Conservation (phyloP, 768 basidiomycete genomes). For the Kwoniella bestiolae region DNA sequence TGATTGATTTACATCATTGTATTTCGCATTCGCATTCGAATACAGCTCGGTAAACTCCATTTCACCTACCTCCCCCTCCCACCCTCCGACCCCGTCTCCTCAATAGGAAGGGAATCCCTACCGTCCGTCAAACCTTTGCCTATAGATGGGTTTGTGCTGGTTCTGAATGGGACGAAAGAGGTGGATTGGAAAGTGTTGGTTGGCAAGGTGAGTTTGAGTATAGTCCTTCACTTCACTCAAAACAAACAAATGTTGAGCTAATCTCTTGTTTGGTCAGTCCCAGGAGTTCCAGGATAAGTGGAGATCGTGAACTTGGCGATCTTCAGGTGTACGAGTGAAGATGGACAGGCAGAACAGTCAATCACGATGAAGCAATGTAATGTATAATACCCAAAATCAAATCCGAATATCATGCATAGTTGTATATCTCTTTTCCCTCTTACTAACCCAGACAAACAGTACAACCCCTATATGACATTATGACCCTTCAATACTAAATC, state of each 20-base stretch:
- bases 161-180: constrained; percentile 34
- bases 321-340: too few relatives aligned
- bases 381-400: too few relatives aligned
- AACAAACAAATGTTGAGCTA: too few relatives aligned
- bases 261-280: constrained; percentile 7
- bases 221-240: too few relatives aligned
- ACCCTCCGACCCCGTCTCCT: constrained; percentile 4
- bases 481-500: constrained; percentile 61
- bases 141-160: constrained; percentile 32
- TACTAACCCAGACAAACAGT: not conserved
- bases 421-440: constrained; percentile 11
- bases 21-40: not conserved
- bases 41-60: constrained; percentile 42
- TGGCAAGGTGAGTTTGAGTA: constrained; percentile 28
- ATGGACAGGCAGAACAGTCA: too few relatives aligned
- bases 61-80: constrained; percentile 33
- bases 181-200: constrained; percentile 34
- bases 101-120: constrained; percentile 13
- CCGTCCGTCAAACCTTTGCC: constrained; percentile 26
- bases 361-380: too few relatives aligned
- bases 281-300: constrained; percentile 18
- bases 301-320: not conserved
- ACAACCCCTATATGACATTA: not conserved
- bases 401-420: constrained; percentile 8
- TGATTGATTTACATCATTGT: not conserved